Conservation (phyloP, 129 eudicot species). For the Sambucus nigra region DNA sequence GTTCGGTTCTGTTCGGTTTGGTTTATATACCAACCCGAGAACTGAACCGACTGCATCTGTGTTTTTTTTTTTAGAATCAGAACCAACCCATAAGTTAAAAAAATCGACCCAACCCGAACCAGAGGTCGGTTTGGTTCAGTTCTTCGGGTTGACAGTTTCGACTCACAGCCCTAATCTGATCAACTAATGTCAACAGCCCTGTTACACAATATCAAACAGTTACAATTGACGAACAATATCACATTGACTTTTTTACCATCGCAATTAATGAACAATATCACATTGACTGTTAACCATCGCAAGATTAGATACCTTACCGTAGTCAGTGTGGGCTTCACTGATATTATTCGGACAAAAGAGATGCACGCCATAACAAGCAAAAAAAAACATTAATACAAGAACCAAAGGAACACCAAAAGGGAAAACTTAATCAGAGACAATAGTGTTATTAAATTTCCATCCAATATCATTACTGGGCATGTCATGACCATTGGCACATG, state of each 20-base stretch:
- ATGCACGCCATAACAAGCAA: slow-evolving; percentile 15
- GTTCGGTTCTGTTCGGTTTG: no score
- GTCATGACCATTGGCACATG: slow-evolving; percentile 23
- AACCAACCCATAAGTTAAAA: no score
- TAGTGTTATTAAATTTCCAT: slow-evolving; percentile 39
- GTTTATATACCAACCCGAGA: no score
- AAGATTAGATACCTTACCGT: slow-evolving; percentile 41
- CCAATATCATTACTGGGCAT: slow-evolving; percentile 54
- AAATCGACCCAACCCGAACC: no score
- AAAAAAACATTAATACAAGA: slow-evolving; percentile 10
- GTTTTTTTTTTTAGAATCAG: no score
- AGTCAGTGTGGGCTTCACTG: slow-evolving; percentile 98
- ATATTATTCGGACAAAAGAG: slow-evolving; percentile 16
- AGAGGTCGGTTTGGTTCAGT: no score
- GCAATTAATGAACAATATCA: slow-evolving; percentile 1
- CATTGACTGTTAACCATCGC: neutral
- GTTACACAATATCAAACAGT: slow-evolving; percentile 11
- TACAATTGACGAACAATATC: no score
- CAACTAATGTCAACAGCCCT: slow-evolving; percentile 86
- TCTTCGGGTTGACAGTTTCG: no score
- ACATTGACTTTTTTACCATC: no score
- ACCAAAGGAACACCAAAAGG: neutral
- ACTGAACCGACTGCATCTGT: no score
- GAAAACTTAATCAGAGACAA: neutral
- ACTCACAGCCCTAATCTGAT: no score